A percentile compares a stretch with the other conserved stretches of the same genome.
Evolutionary conservation across 495 filamentous ascomycete genomes (phyloP).

Genomic region (Polyplosphaeria fusca): DNA sequence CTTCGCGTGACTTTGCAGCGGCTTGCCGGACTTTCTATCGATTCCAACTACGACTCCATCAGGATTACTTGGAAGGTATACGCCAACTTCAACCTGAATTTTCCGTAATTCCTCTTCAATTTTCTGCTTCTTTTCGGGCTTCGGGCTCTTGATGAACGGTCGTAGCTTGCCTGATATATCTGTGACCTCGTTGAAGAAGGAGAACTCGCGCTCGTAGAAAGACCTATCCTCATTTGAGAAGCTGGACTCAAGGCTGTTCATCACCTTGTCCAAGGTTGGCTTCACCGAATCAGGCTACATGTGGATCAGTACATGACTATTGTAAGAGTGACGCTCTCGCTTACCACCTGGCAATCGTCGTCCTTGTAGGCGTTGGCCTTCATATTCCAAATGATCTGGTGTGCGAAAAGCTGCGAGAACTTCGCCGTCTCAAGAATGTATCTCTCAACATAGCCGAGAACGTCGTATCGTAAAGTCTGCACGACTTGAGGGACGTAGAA

Average conservation of each 20-base stretch:
- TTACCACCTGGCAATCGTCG: conserved; percentile 83
- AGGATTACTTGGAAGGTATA: conserved; percentile 95
- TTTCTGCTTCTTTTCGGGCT: conserved; percentile 97
- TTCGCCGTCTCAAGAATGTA: conserved; percentile 96
- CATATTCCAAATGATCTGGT: conserved; percentile 99
- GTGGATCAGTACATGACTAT: neutral
- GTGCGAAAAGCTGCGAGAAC: conserved; percentile 92
- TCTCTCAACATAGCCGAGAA: conserved; percentile 88
- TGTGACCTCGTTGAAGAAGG: conserved; percentile 97
- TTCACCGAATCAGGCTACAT: conserved; percentile 83
- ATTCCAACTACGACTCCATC: conserved; percentile 97
- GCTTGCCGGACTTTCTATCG: conserved; percentile 95
- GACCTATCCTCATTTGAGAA: conserved; percentile 73
- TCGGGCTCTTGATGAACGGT: conserved; percentile 86
- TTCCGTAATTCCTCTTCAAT: conserved; percentile 97
- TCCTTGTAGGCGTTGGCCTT: conserved; percentile 98
- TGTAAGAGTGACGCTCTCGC: conserved; percentile 29
- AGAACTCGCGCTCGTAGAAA: conserved; percentile 94
- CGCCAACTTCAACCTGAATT: conserved; percentile 93
- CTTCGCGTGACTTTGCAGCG: conserved; percentile 94
- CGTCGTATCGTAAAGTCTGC: conserved; percentile 92
- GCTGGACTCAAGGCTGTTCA: conserved; percentile 72
- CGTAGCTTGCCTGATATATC: conserved; percentile 91
- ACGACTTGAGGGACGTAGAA: conserved; percentile 99
- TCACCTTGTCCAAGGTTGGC: conserved; percentile 86